Conservation (phyloP, 192 early-diverging fungal genomes). For the Geranomyces variabilis region DNA sequence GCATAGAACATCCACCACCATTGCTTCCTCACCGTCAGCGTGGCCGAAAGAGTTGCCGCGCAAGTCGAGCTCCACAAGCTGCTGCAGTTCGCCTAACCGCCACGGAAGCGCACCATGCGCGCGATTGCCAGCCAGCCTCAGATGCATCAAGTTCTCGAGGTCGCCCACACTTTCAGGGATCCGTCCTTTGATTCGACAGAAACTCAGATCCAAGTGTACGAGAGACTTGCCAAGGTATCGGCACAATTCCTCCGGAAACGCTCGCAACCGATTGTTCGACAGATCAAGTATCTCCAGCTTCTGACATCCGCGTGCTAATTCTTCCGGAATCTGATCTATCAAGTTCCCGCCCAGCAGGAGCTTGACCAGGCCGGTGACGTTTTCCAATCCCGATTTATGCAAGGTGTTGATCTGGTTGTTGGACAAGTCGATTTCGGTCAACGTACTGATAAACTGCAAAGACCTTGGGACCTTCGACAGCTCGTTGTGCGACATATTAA, state of each 20-base stretch:
- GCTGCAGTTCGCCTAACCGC: slow-evolving; percentile 57
- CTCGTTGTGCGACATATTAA: slow-evolving; percentile 74
- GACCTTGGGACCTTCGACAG: slow-evolving; percentile 69
- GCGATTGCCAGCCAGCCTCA: slow-evolving; percentile 78
- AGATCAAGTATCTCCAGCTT: slow-evolving; percentile 68
- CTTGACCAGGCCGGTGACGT: slow-evolving; percentile 59
- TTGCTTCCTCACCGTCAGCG: slow-evolving; percentile 62
- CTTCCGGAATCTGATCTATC: slow-evolving; percentile 70
- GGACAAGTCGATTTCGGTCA: slow-evolving; percentile 77
- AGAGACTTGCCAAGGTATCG: slow-evolving; percentile 46
- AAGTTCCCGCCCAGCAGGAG: slow-evolving; percentile 75
- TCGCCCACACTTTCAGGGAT: slow-evolving; percentile 76
- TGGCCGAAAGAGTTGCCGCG: slow-evolving; percentile 80
- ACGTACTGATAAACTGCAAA: slow-evolving; percentile 61
- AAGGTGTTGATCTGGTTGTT: slow-evolving; percentile 74
- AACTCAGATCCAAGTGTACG: slow-evolving; percentile 76
- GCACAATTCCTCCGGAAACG: slow-evolving; percentile 70
- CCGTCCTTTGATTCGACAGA: slow-evolving; percentile 73
- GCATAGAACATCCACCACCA: slow-evolving; percentile 51
- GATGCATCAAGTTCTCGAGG: slow-evolving; percentile 56
- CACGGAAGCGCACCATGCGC: slow-evolving; percentile 71
- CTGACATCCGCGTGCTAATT: slow-evolving; percentile 57
- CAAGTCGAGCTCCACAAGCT: slow-evolving; percentile 76
- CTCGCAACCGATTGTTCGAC: slow-evolving; percentile 78
- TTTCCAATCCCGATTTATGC: slow-evolving; percentile 65